A percentile compares a stretch with the other conserved stretches of the same genome.
These are phyloP conservation scores for Chaetomium sp. DNA, from an alignment of 2,329 filamentous ascomycete species.

Conservation along the genomic window DNA sequence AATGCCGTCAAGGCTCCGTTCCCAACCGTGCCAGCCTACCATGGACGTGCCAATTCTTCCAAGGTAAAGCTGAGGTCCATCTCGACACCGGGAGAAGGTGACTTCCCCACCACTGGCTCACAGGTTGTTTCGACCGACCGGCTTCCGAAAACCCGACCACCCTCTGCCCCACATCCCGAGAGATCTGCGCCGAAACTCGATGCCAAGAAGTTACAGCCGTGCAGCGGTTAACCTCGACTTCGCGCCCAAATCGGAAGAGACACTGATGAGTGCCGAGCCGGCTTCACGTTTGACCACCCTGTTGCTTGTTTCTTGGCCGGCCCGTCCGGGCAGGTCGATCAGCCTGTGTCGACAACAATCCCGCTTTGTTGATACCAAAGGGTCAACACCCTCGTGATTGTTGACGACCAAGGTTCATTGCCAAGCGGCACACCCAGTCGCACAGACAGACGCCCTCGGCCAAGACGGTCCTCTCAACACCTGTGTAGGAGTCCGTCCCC, in stretches of 20 bases:
- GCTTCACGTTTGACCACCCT: slow-evolving; percentile 5
- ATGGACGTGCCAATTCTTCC: no score
- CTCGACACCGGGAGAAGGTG: no score
- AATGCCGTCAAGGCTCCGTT: no score
- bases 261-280: slow-evolving; percentile 9
- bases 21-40: no score
- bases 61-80: no score
- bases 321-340: background rate
- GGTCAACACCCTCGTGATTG: background rate
- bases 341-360: background rate
- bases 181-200: slow-evolving; percentile 11
- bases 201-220: slow-evolving; percentile 18
- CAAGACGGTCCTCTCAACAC: no score
- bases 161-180: slow-evolving; percentile 13
- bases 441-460: no score
- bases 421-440: background rate
- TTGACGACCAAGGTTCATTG: background rate
- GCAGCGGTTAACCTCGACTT: background rate
- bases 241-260: background rate
- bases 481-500: background rate
- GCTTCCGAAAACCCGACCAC: slow-evolving; percentile 13
- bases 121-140: slow-evolving; percentile 19
- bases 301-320: background rate
- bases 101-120: slow-evolving; percentile 11
- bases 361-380: background rate